Base-by-base conservation (phyloP, 1,284 basidiomycete species). In the Ceratobasidium sp. region DNA sequence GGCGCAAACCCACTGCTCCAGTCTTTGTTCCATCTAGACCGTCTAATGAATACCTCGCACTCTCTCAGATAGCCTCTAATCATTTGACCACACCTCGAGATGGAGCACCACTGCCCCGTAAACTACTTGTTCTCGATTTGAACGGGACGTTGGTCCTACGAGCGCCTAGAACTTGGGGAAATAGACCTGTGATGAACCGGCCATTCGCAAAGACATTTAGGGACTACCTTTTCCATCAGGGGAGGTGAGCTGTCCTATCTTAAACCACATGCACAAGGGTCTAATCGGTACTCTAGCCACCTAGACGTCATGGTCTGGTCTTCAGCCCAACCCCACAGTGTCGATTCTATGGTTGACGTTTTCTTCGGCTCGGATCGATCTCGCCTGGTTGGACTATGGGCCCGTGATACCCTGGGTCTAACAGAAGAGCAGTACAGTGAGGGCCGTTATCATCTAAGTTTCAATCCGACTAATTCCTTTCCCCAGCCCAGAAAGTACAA, bases 281-380 rank as follows among this genome's bases (percentile, higher is more conserved):
- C n/a, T n/a, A n/a, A n/a, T n/a, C n/a, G n/a, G n/a, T n/a, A n/a
- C 12, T 16, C 16, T 53, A 76, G 77, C 21, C 91, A 89, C 87
- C 84, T 93, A 32, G 90, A 94, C 74, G 88, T 90, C 4, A 92
- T 95, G 87, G 87, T 96, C 0, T 96, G 94, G 93, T 92, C 90
- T 75, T 92, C 90, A 0, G 93, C 93, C 0, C 90, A 93, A 78
- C 90, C 91, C 0, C 86, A 89, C 71, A 94, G 89, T 76, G 94
- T 96, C 2, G 80, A 83, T 0, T 87, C 88, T 75, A 83, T 83
- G 82, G 76, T 80, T 3, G n/a, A 75, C 23, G 30, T 28, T 1
- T 75, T 71, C 32, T 77, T 77, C 28, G 76, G 78, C 12, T 46
- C 65, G 3, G 52, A 69, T 14, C 34, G 65, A 41, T 18, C 16